Evolutionary conservation across 495 filamentous ascomycete genomes (phyloP).

Genomic region (Hyaloscypha variabilis): DNA sequence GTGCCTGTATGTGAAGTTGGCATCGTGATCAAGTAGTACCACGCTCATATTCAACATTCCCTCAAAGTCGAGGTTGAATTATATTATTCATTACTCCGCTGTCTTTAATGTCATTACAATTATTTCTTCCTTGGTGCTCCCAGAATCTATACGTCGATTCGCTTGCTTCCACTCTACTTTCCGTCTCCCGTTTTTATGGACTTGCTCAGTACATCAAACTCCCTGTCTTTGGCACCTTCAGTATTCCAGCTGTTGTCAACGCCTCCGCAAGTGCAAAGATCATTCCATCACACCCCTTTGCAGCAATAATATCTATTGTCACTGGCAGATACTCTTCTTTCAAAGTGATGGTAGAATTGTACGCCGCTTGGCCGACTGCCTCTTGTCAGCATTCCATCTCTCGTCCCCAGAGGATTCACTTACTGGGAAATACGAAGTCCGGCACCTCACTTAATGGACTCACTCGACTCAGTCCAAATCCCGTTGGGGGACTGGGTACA

Average conservation of each 20-base stretch:
- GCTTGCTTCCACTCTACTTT: not conserved
- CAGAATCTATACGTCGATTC: no score
- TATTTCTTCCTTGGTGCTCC: no score
- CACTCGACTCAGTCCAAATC: slow-evolving; percentile 48
- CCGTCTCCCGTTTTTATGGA: no score
- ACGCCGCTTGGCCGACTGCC: slow-evolving; percentile 53
- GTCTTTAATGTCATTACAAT: no score
- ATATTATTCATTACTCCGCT: no score
- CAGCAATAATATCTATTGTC: slow-evolving; percentile 58
- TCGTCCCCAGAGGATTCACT: not conserved
- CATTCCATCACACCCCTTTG: slow-evolving; percentile 65
- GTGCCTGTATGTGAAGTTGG: not conserved
- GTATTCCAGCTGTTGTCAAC: slow-evolving; percentile 49
- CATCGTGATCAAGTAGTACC: not conserved
- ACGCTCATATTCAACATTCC: no score
- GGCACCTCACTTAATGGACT: slow-evolving; percentile 51
- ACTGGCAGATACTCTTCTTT: slow-evolving; percentile 62
- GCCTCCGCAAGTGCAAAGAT: slow-evolving; percentile 57
- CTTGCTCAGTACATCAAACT: slow-evolving; percentile 17
- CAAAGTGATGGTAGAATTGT: slow-evolving; percentile 53
- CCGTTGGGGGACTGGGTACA: slow-evolving; percentile 40
- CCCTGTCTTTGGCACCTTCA: slow-evolving; percentile 49
- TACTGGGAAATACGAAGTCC: slow-evolving; percentile 57
- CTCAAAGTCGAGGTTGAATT: no score
- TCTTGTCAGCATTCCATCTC: slow-evolving; percentile 1